These are phyloP conservation scores for Capsella bursapastoris DNA, from an alignment of 345 rosid species.

Conservation along the genomic window DNA sequence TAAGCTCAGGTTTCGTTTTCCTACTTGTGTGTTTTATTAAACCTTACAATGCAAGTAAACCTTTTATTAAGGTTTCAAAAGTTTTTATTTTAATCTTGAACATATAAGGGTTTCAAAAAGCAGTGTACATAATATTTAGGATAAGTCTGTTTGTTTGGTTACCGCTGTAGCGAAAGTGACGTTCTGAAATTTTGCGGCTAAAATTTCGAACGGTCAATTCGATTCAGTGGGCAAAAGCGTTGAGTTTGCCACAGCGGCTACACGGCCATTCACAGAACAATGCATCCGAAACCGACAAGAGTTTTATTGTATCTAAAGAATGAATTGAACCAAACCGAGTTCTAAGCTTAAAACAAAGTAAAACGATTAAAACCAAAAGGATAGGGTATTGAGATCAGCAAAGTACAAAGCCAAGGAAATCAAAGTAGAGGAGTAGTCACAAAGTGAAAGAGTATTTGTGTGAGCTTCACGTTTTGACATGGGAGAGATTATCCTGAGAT, in stretches of 20 bases:
- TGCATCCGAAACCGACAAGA: background rate
- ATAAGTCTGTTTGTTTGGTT: no score
- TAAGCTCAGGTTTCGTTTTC: constrained; percentile 40
- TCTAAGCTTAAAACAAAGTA: background rate
- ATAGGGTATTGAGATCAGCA: background rate
- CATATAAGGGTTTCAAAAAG: no score
- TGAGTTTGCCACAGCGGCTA: no score
- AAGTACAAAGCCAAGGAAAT: background rate
- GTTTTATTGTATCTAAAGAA: background rate
- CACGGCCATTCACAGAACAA: no score
- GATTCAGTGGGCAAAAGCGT: no score
- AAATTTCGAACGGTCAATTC: no score
- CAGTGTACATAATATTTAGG: no score
- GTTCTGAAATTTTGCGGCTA: no score
- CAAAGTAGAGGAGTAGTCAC: background rate
- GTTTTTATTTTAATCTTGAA: background rate
- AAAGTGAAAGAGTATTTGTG: background rate
- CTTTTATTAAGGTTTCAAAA: background rate
- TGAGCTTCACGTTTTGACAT: background rate
- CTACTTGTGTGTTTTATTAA: constrained; percentile 12
- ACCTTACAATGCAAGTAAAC: constrained; percentile 39
- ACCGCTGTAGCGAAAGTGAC: no score
- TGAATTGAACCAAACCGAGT: background rate
- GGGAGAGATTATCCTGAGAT: background rate
- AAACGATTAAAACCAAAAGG: background rate